Evolutionary conservation across 176 grass and related monocot species (phyloP).

Genomic region (Rhynchospora breviuscula): DNA sequence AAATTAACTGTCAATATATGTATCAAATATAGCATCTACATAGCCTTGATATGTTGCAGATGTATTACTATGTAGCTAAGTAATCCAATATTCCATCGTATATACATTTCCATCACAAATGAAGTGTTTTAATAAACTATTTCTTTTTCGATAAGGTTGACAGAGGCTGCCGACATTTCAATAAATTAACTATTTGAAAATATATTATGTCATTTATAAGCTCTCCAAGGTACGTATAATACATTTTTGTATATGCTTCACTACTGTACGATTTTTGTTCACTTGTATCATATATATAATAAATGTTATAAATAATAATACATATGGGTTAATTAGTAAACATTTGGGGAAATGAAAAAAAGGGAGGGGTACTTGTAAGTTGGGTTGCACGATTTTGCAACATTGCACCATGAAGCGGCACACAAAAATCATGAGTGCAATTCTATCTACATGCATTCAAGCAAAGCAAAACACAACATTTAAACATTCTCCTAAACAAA

Average conservation of each 20-base stretch:
- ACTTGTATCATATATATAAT: background rate
- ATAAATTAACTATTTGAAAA: no score
- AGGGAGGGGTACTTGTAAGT: background rate
- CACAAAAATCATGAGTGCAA: conserved; percentile 9
- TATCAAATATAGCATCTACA: background rate
- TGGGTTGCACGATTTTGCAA: conserved; percentile 23
- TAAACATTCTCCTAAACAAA: background rate
- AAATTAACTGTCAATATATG: no score
- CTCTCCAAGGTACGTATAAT: background rate
- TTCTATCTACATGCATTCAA: background rate
- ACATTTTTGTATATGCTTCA: background rate
- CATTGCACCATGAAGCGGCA: conserved; percentile 14
- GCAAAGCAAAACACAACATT: background rate
- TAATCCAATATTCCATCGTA: background rate
- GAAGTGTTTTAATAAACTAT: background rate
- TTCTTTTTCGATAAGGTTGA: background rate
- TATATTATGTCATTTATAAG: no score
- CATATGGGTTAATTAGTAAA: background rate
- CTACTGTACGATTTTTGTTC: background rate
- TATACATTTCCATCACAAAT: background rate
- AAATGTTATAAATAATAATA: background rate
- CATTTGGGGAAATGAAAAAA: background rate
- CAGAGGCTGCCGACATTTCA: no score
- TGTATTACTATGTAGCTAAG: background rate
- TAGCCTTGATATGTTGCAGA: background rate